A percentile compares a stretch with the other conserved stretches of the same genome.
phyloP scores from a whole-genome alignment of 441 rosid genomes.

The Brassica hybrid region DNA sequence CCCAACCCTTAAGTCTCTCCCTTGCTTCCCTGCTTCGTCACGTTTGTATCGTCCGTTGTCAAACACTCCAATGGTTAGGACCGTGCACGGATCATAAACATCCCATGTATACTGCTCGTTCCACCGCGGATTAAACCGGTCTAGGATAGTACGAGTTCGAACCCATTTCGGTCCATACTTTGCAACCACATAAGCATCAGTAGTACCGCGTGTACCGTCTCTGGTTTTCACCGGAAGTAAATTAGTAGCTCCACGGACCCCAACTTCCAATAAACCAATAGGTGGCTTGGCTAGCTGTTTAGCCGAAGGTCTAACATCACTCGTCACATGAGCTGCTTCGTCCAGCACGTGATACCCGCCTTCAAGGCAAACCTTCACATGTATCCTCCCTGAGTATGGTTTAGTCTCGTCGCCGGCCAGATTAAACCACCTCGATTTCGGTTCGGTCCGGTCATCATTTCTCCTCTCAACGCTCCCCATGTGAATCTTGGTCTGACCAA shows the following conservation, averaged over 20 bases:
- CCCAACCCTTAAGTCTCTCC: slow-evolving; percentile 54
- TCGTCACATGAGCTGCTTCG: slow-evolving; percentile 75
- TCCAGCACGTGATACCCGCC: slow-evolving; percentile 79
- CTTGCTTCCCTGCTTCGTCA: slow-evolving; percentile 58
- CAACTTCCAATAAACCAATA: slow-evolving; percentile 66
- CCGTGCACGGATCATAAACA: slow-evolving; percentile 71
- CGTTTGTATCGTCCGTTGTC: slow-evolving; percentile 69
- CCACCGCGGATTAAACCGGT: slow-evolving; percentile 76
- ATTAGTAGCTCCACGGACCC: slow-evolving; percentile 70
- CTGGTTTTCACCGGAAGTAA: slow-evolving; percentile 66
- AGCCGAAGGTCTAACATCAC: slow-evolving; percentile 69
- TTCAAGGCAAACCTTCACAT: slow-evolving; percentile 60
- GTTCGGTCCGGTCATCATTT: slow-evolving; percentile 52
- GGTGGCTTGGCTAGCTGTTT: slow-evolving; percentile 67
- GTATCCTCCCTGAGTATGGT: slow-evolving; percentile 68
- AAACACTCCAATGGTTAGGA: slow-evolving; percentile 63
- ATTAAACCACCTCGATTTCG: slow-evolving; percentile 82
- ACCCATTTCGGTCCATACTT: slow-evolving; percentile 76
- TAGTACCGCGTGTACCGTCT: slow-evolving; percentile 77
- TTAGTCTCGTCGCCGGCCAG: slow-evolving; percentile 53
- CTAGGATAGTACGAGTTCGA: slow-evolving; percentile 64
- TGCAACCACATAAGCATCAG: slow-evolving; percentile 73
- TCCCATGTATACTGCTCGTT: slow-evolving; percentile 79
- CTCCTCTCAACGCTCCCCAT: slow-evolving; percentile 63
- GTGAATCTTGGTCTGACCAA: slow-evolving; percentile 62